phyloP scores from a whole-genome alignment of 2,329 filamentous ascomycete species.

The Fusarium sterilihyphosum region DNA sequence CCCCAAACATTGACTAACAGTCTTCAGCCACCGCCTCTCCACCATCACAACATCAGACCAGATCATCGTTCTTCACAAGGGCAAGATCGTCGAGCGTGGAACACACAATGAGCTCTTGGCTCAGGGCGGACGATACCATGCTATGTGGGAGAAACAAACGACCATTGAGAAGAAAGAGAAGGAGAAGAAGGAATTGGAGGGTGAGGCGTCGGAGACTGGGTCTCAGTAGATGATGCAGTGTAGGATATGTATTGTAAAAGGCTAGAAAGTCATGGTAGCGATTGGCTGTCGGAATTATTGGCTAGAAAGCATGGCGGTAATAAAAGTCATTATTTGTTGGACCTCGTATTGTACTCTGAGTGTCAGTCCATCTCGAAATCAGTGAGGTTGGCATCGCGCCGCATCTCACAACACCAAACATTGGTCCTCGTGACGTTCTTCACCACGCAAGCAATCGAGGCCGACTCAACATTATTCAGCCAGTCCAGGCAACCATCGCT shows the following conservation, averaged over 20 bases:
- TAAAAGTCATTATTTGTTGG: not conserved
- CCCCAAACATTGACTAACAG: not conserved
- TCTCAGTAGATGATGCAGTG: slow-evolving; percentile 6
- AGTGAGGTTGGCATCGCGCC: fast-evolving
- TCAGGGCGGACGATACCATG: slow-evolving; percentile 57
- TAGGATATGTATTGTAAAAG: slow-evolving; percentile 2
- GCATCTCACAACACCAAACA: not conserved
- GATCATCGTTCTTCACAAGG: slow-evolving; percentile 64
- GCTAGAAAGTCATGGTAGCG: not conserved
- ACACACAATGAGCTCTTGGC: slow-evolving; percentile 59
- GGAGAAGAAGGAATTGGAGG: slow-evolving; percentile 44
- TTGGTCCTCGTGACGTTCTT: not conserved
- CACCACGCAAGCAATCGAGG: not conserved
- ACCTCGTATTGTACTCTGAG: no score
- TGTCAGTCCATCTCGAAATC: not conserved
- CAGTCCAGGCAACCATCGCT: not conserved
- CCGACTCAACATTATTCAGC: not conserved
- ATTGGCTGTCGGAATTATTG: not conserved
- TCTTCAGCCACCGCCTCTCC: slow-evolving; percentile 61
- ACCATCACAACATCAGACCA: slow-evolving; percentile 66
- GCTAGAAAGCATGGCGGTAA: not conserved
- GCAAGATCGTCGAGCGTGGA: slow-evolving; percentile 61
- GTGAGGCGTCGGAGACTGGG: slow-evolving; percentile 14
- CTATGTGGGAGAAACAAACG: slow-evolving; percentile 64
- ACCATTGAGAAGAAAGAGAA: slow-evolving; percentile 52